Percentiles rank a stretch among this genome's conserved stretches.
phyloP scores from a whole-genome alignment of 2,329 filamentous ascomycete genomes.

The Penicillium italicum region DNA sequence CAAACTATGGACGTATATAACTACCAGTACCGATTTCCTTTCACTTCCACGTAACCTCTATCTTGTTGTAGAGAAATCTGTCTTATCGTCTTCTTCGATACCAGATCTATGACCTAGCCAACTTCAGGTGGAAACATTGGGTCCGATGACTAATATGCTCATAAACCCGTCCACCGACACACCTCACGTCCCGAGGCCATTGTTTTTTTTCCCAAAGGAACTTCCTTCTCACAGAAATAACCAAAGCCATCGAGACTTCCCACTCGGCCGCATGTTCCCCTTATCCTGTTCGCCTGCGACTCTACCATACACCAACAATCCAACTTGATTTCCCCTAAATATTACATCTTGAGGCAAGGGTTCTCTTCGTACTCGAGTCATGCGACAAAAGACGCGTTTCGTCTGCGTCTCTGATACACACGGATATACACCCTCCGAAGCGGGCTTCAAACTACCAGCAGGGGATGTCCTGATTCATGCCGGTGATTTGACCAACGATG shows the following conservation, averaged over 20 bases:
- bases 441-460: conserved; percentile 50
- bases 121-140: conserved; percentile 15
- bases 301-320: not conserved
- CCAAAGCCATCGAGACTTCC: not conserved
- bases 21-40: not conserved
- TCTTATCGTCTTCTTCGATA: not conserved
- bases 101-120: conserved; percentile 11
- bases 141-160: conserved; percentile 24
- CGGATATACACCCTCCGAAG: conserved; percentile 48
- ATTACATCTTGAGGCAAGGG: not conserved
- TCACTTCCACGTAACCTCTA: not conserved
- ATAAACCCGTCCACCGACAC: not conserved
- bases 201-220: conserved; percentile 6
- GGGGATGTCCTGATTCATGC: conserved; percentile 60
- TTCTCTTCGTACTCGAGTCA: conserved; percentile 7
- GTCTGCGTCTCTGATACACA: conserved; percentile 61
- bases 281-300: conserved; percentile 5
- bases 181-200: not conserved
- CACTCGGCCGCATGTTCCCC: conserved; percentile 1
- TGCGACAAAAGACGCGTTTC: conserved; percentile 48
- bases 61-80: not conserved
- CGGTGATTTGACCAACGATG: conserved; percentile 57
- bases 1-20: not conserved
- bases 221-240: not conserved
- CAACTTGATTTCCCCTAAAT: conserved; percentile 1